Evolutionary conservation across 345 rosid species (phyloP).

Genomic region (Iberis pinnata): DNA sequence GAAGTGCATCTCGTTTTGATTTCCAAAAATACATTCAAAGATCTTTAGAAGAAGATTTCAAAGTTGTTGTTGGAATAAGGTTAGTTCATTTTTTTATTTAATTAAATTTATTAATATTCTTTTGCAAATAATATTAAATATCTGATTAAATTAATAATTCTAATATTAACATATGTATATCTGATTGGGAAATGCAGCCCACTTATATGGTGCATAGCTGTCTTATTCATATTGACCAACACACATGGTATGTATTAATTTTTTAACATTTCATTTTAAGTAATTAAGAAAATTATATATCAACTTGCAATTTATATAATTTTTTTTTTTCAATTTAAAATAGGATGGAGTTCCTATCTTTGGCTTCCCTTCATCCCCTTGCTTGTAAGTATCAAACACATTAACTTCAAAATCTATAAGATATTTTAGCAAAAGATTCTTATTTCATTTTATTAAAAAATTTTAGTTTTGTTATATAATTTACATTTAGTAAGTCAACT

Average conservation of each 20-base stretch:
- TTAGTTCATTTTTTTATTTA: conserved; percentile 16
- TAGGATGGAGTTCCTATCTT: conserved; percentile 61
- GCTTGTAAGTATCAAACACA: conserved; percentile 47
- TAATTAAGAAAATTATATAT: not conserved
- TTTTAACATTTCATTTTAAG: not conserved
- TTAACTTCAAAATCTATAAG: not conserved
- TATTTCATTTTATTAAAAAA: no score
- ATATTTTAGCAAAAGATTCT: no score
- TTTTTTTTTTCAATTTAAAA: not conserved
- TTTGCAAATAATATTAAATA: not conserved
- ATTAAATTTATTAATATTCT: not conserved
- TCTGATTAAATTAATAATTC: not conserved
- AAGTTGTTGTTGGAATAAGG: conserved; percentile 86
- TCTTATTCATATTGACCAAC: conserved; percentile 57
- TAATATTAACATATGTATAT: not conserved
- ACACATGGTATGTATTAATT: conserved; percentile 57
- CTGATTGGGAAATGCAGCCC: conserved; percentile 53
- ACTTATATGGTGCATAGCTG: conserved; percentile 64
- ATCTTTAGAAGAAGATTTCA: conserved; percentile 85
- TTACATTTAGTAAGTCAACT: no score
- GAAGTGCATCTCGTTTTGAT: conserved; percentile 58
- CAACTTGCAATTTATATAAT: not conserved
- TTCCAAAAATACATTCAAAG: conserved; percentile 74
- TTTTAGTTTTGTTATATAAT: no score
- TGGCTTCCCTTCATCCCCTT: conserved; percentile 88